phyloP scores from a whole-genome alignment of 2,329 filamentous ascomycete genomes.

The Fusarium siculi region DNA sequence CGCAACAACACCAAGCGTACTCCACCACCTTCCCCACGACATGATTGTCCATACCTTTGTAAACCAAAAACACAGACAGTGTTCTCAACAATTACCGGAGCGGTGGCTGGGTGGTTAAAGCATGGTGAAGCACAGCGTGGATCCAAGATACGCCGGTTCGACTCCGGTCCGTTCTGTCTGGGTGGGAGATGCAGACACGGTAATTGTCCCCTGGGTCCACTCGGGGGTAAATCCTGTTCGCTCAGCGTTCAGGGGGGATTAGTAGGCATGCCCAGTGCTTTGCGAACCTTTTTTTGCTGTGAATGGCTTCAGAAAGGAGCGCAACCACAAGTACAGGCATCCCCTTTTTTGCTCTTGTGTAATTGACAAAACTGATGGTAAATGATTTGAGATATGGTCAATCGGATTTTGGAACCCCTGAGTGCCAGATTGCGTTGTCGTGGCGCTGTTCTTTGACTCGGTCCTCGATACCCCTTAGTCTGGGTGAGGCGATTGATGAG shows the following conservation, averaged over 20 bases:
- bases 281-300: conserved; percentile 18
- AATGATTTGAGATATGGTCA: not conserved
- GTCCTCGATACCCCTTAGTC: not conserved
- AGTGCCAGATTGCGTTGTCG: not conserved
- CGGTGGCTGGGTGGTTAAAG: conserved; percentile 15
- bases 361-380: not conserved
- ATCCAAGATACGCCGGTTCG: not conserved
- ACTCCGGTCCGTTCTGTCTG: not conserved
- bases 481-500: not conserved
- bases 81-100: not conserved
- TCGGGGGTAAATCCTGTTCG: conserved; percentile 5
- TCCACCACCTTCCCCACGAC: not conserved
- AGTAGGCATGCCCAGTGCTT: conserved; percentile 22
- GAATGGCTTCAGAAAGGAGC: not conserved
- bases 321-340: rapidly evolving
- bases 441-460: not conserved
- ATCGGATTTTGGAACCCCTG: rapidly evolving
- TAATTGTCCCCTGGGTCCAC: conserved; percentile 1
- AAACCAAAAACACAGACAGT: not conserved
- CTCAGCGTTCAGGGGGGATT: conserved; percentile 11
- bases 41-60: not conserved
- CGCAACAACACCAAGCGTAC: not conserved
- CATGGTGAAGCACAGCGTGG: not conserved
- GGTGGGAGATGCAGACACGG: not conserved
- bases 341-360: rapidly evolving